Evolutionary conservation across 768 basidiomycete species (phyloP).

Genomic region (Trametes elegans): DNA sequence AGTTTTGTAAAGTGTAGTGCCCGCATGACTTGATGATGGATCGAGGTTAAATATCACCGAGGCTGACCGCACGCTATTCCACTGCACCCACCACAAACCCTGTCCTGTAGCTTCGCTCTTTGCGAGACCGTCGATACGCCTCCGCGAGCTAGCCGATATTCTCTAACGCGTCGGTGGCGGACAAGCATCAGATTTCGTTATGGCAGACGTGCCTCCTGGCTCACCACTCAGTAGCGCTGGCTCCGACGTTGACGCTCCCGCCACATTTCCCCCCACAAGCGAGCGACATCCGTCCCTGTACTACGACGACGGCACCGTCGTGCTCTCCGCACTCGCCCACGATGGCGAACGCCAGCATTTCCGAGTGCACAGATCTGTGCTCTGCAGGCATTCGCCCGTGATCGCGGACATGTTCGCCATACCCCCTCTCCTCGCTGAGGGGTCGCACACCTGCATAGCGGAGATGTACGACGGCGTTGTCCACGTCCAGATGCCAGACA

Average conservation of each 20-base stretch:
- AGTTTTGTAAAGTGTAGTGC: too few relatives aligned
- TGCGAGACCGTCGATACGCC: too few relatives aligned
- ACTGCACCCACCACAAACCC: too few relatives aligned
- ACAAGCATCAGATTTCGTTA: background rate
- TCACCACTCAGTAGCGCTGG: background rate
- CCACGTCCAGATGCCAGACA: constrained; percentile 31
- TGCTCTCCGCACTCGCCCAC: constrained; percentile 26
- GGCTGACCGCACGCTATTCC: constrained; percentile 4
- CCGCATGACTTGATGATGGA: constrained; percentile 2
- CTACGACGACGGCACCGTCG: constrained; percentile 33
- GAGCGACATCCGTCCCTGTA: constrained; percentile 30
- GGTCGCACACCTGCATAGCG: constrained; percentile 7
- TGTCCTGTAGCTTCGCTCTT: too few relatives aligned
- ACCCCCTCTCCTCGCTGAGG: constrained; percentile 20
- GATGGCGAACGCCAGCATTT: constrained; percentile 21
- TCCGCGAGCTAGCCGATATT: background rate
- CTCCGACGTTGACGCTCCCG: background rate
- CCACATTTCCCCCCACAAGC: background rate
- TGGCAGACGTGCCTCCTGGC: constrained; percentile 7
- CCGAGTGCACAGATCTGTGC: constrained; percentile 29
- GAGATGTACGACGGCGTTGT: constrained; percentile 31
- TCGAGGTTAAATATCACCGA: background rate
- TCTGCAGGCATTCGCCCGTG: constrained; percentile 26
- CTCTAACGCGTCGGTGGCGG: background rate
- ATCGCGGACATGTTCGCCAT: constrained; percentile 30